Evolutionary conservation across 371 early-diverging fungal genomes (phyloP).

Genomic region (Coemansia sp.): DNA sequence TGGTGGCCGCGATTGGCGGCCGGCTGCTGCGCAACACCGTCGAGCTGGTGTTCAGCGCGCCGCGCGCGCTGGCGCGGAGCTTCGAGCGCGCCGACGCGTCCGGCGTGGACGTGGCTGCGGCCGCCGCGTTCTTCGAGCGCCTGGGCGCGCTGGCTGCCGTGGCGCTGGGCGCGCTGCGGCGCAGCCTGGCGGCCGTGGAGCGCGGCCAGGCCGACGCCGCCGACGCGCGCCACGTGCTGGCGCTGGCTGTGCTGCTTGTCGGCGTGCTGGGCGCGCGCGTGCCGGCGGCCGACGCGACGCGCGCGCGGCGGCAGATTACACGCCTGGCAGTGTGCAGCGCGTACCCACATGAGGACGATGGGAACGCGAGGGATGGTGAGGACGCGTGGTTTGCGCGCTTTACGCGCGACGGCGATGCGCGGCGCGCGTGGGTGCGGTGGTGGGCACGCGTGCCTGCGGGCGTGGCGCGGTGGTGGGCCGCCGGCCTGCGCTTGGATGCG

Average conservation of each 20-base stretch:
- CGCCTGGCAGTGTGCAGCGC: neutral
- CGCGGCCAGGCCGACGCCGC: neutral
- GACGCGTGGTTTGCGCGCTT: constrained; percentile 31
- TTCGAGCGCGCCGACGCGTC: constrained; percentile 10
- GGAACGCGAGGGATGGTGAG: neutral
- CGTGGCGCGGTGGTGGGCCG: constrained; percentile 22
- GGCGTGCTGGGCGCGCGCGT: neutral
- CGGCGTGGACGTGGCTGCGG: constrained; percentile 26
- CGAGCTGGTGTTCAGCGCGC: constrained; percentile 15
- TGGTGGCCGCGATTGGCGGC: constrained; percentile 20
- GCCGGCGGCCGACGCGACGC: neutral
- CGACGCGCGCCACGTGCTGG: neutral
- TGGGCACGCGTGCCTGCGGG: constrained; percentile 33
- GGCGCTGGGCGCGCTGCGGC: constrained; percentile 4
- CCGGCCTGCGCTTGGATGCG: constrained; percentile 21
- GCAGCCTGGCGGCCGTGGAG: constrained; percentile 3
- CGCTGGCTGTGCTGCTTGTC: neutral
- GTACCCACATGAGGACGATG: neutral
- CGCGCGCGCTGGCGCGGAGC: constrained; percentile 15
- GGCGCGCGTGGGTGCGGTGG: constrained; percentile 37
- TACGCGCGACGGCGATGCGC: constrained; percentile 17
- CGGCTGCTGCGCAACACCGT: constrained; percentile 25
- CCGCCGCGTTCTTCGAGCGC: constrained; percentile 13
- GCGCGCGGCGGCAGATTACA: neutral
- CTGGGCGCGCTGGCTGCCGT: neutral